phyloP scores from a whole-genome alignment of 768 basidiomycete species.

The Kockovaella imperatae region DNA sequence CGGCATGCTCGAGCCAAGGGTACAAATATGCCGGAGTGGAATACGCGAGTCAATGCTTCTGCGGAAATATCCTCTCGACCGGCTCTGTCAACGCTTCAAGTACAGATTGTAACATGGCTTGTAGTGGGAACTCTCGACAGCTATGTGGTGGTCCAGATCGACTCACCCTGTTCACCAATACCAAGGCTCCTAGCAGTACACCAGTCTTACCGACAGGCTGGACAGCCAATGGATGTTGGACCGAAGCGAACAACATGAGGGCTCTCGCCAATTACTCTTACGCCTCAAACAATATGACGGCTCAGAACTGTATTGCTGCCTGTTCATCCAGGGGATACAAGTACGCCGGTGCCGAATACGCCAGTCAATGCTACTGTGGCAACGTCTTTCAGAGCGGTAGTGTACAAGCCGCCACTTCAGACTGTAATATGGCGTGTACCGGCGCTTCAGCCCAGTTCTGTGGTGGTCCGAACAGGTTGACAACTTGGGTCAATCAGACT shows the following conservation, averaged over 20 bases:
- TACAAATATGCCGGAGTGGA: not conserved
- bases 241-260: not conserved
- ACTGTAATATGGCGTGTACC: conserved; percentile 67
- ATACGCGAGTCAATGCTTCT: not conserved
- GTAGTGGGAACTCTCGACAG: not conserved
- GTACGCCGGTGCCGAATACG: not conserved
- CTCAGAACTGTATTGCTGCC: not conserved
- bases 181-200: too few species aligned
- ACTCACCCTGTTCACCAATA: not conserved
- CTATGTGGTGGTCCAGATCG: not conserved
- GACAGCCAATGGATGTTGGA: conserved; percentile 1
- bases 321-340: not conserved
- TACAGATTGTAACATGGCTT: not conserved
- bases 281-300: not conserved
- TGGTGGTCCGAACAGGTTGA: conserved; percentile 27
- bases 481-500: too few species aligned
- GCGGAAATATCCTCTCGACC: not conserved
- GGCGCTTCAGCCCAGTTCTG: conserved; percentile 46
- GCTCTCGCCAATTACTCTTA: not conserved
- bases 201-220: conserved; percentile 34
- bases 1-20: not conserved
- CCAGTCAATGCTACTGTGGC: not conserved
- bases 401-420: conserved; percentile 7
- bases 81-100: not conserved
- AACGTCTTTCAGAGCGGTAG: not conserved